Base-by-base conservation (phyloP, 331 rosid species). In the Quercus tomentella region DNA sequence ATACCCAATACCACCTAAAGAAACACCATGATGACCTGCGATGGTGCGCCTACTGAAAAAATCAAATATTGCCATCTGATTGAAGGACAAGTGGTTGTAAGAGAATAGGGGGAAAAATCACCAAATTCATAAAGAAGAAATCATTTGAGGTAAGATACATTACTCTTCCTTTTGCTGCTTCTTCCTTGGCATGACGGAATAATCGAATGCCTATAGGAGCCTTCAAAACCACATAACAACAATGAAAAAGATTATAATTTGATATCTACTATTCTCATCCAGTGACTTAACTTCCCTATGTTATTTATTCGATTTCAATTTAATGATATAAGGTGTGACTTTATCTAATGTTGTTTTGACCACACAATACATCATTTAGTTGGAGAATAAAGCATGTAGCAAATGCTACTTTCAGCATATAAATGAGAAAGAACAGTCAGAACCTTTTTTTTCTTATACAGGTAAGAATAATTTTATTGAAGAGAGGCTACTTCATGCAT, bases 1-100 rank as follows among this genome's bases (percentile, higher is more conserved):
- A 17, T 78, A 84, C 88, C 88, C 88, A 60, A 84, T 81, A 22
- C 88, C 88, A 62, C 88, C 88, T 74, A 84, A 75, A 54, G 88
- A 76, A 77, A 84, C 54, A 58, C 85, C 85, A 6, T 84, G 88
- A 37, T 77, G 70, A 9, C 57, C 58, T 20, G 83, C 54, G 43
- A 81, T 15, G n/a, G 51, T 28, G 8, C 23, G 70, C 76, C 3
- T 75, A 12, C 21, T 33, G 79, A 54, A 81, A 30, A 81, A 11
- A 35, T 84, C 85, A 6, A 18, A 73, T 23, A 81, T 7, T 54
- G 83, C 70, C 49, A 41, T 9, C 88, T 84, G 72, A 67, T 20
- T 18, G 52, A 67, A 67, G 72, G 28, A 67, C 4, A 33, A 33
- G 72, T 18, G 16, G 51, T 1, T 67, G 51, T 67, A 20, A 33